Conservation (phyloP, 192 early-diverging fungal genomes). For the Entomortierella beljakovae region DNA sequence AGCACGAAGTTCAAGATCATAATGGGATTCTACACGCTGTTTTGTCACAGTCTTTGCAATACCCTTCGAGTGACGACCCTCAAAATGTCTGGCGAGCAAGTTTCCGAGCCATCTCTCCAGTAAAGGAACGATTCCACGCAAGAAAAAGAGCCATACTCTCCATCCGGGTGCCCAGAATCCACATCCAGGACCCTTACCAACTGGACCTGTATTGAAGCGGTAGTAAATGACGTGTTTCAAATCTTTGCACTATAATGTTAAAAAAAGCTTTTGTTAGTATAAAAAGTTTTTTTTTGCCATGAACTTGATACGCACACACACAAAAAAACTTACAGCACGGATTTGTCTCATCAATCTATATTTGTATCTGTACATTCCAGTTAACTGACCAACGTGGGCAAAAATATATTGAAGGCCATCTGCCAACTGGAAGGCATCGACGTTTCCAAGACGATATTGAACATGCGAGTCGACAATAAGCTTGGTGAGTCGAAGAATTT, state of each 20-base stretch:
- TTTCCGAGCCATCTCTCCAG: slow-evolving; percentile 99
- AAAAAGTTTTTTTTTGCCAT: not conserved
- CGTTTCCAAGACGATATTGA: slow-evolving; percentile 97
- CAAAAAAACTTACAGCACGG: slow-evolving; percentile 70
- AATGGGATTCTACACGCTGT: slow-evolving; percentile 98
- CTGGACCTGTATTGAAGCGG: slow-evolving; percentile 95
- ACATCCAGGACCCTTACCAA: slow-evolving; percentile 98
- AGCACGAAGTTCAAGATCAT: slow-evolving; percentile 97
- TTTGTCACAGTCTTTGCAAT: slow-evolving; percentile 99
- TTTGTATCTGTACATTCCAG: slow-evolving; percentile 99
- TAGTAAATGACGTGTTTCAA: slow-evolving; percentile 95
- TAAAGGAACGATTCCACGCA: slow-evolving; percentile 97
- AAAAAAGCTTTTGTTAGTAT: not conserved
- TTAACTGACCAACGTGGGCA: slow-evolving; percentile 98
- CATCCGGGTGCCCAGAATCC: slow-evolving; percentile 99
- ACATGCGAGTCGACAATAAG: slow-evolving; percentile 98
- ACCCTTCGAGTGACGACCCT: slow-evolving; percentile 96
- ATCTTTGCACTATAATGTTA: slow-evolving; percentile 75
- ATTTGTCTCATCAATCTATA: slow-evolving; percentile 98
- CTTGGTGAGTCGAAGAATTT: slow-evolving; percentile 97
- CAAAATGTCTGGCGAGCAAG: slow-evolving; percentile 98
- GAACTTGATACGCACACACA: not conserved
- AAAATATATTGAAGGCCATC: slow-evolving; percentile 99
- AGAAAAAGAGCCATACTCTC: slow-evolving; percentile 99
- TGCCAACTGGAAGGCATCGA: slow-evolving; percentile 98